Conservation (phyloP, 1,284 basidiomycete species). For the Leccinum griseonigrum region DNA sequence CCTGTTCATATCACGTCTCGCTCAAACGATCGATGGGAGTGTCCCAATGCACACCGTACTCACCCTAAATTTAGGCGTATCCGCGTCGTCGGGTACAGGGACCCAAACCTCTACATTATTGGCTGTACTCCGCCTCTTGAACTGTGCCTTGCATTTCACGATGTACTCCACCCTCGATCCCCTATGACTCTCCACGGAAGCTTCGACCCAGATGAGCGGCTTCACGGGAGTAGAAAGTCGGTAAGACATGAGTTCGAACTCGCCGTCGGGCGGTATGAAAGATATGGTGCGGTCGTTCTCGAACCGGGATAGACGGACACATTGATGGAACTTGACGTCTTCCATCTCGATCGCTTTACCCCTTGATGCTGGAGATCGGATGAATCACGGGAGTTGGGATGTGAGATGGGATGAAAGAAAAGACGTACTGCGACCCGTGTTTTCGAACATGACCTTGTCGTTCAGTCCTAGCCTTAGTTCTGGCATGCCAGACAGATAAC, state of each 20-base stretch:
- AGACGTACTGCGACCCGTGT: slow-evolving; percentile 85
- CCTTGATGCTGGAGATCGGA: slow-evolving; percentile 66
- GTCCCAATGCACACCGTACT: slow-evolving; percentile 25
- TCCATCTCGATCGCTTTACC: slow-evolving; percentile 99
- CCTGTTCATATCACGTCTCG: slow-evolving; percentile 42
- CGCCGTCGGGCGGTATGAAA: slow-evolving; percentile 98
- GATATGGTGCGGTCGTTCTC: slow-evolving; percentile 99
- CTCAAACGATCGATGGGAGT: not conserved
- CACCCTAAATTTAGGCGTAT: slow-evolving; percentile 95
- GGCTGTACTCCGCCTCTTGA: slow-evolving; percentile 94
- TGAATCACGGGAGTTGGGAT: not conserved
- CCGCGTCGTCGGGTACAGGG: slow-evolving; percentile 97
- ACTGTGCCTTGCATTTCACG: slow-evolving; percentile 98
- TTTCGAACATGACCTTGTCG: slow-evolving; percentile 99
- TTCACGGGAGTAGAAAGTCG: slow-evolving; percentile 96
- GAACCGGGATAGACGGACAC: slow-evolving; percentile 97
- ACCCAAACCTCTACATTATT: slow-evolving; percentile 99
- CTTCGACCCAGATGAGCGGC: slow-evolving; percentile 98
- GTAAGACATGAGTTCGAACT: slow-evolving; percentile 98
- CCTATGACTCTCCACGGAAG: slow-evolving; percentile 91
- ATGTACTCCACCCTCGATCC: slow-evolving; percentile 96
- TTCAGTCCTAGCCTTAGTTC: slow-evolving; percentile 95
- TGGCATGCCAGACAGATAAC: slow-evolving; percentile 98
- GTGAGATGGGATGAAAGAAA: not conserved
- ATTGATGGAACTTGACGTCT: slow-evolving; percentile 99